A percentile compares a stretch with the other conserved stretches of the same genome.
These are phyloP conservation scores for Phialocephala sp. DNA, from an alignment of 2,329 filamentous ascomycete genomes.

Conservation along the genomic window DNA sequence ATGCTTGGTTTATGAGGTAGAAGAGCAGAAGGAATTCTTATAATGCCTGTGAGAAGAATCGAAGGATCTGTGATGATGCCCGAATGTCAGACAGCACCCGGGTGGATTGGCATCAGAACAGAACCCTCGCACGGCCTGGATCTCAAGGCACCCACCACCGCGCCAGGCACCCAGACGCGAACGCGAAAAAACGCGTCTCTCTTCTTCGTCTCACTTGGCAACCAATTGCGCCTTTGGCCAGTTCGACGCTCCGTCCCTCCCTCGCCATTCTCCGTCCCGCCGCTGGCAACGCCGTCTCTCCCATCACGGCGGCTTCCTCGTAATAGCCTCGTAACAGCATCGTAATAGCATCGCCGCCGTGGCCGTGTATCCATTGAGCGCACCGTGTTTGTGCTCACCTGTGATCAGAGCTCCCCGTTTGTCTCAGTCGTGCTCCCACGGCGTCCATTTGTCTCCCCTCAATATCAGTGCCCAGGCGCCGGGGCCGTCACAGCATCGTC, in stretches of 20 bases:
- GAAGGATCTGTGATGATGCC: too few species aligned
- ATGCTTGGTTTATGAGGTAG: too few species aligned
- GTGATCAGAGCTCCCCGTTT: not conserved
- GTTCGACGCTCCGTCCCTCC: too few species aligned
- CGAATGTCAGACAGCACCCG: too few species aligned
- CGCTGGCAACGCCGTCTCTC: not conserved
- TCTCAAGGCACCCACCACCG: not conserved
- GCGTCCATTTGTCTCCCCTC: not conserved
- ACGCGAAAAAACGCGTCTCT: not conserved
- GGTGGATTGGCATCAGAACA: too few species aligned
- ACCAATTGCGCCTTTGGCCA: too few species aligned
- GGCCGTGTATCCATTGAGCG: not conserved
- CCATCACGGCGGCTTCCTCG: not conserved
- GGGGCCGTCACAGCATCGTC: not conserved
- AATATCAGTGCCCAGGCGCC: too few species aligned
- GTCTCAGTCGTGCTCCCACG: not conserved
- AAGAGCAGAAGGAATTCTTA: too few species aligned
- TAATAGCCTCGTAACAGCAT: not conserved
- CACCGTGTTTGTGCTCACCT: not conserved
- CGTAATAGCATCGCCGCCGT: too few species aligned
- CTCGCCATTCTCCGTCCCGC: not conserved
- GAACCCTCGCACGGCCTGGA: too few species aligned
- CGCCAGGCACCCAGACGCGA: not conserved
- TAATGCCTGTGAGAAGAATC: too few species aligned
- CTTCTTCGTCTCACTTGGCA: too few species aligned